Base-by-base conservation (phyloP, 345 rosid genomes). In the Gossypium herbaceum region DNA sequence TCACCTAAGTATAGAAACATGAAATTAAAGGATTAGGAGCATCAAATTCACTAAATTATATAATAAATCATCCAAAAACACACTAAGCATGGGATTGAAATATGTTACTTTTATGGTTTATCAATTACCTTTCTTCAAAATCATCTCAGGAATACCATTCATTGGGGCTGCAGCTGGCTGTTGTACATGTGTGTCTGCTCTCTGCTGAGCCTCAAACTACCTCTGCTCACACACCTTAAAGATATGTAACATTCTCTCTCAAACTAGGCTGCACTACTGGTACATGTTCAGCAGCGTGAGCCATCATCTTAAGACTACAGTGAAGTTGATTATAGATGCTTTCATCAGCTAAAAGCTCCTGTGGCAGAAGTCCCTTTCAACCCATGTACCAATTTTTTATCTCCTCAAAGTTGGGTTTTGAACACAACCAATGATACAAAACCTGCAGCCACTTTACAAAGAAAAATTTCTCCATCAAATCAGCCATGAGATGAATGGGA, bases 401-500 rank as follows among this genome's bases (percentile, higher is more conserved):
- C 86, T 95, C 93, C 9, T 89, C 88, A 50, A 86, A 89, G 82
- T 91, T 78, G 1, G 97, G 97, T 71, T 82, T 82, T 51, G 96
- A 81, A 68, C 85, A 85, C 52, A 93, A 52, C 98, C 99, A 93
- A 47, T 85, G 93, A 83, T 89, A 89, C 73, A 95, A 76, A 73
- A 95, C 97, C 51, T 90, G 93, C 77, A 90, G 83, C 99, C 99
- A 95, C 84, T 90, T 88, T 3, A 84, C 77, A 71, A 95, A 93
- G 90, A 95, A 95, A 79, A 86, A 85, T 75, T 89, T 86, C 80
- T 85, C 96, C 94, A 95, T 86, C 86, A 93, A 64, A 80, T 93
- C 96, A 63, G 89, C 97, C 94, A 93, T 90, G 58, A 93, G 88
- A 80, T 93, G 94, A 72, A 78, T 84, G 7, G 99, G 98, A 77